Evolutionary conservation across 768 basidiomycete species (phyloP).

Genomic region (Mycena filopes): DNA sequence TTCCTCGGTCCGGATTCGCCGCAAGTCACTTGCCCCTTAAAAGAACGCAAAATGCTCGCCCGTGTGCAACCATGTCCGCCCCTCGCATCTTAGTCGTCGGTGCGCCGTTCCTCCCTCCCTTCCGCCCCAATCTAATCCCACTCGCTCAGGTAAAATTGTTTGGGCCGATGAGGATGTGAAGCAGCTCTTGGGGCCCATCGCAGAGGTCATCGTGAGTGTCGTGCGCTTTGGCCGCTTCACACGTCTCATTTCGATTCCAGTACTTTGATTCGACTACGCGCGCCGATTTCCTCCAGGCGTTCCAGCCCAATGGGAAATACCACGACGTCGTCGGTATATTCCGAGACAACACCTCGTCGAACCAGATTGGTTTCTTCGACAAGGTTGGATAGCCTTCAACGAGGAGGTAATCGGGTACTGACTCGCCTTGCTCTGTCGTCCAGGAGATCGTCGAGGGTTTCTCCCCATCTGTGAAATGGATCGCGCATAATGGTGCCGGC

Average conservation of each 20-base stretch:
- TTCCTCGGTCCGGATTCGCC: constrained; percentile 17
- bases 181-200: constrained; percentile 70
- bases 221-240: constrained; percentile 8
- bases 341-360: constrained; percentile 75
- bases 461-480: constrained; percentile 79
- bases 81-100: constrained; percentile 45
- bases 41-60: not conserved
- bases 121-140: not conserved
- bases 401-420: constrained; percentile 60
- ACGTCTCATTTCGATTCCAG: constrained; percentile 52
- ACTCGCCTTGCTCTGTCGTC: constrained; percentile 76
- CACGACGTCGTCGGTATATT: constrained; percentile 79
- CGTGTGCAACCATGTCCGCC: constrained; percentile 37
- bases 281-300: constrained; percentile 73
- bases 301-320: constrained; percentile 78
- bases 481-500: constrained; percentile 93
- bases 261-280: constrained; percentile 69
- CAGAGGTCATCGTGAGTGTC: constrained; percentile 79
- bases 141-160: constrained; percentile 66
- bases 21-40: constrained; percentile 12
- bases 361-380: constrained; percentile 81
- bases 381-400: constrained; percentile 38
- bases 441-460: constrained; percentile 74
- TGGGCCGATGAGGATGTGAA: constrained; percentile 86
- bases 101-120: constrained; percentile 14